Evolutionary conservation across 441 rosid genomes (phyloP).

Genomic region (Macaranga tanarius): DNA sequence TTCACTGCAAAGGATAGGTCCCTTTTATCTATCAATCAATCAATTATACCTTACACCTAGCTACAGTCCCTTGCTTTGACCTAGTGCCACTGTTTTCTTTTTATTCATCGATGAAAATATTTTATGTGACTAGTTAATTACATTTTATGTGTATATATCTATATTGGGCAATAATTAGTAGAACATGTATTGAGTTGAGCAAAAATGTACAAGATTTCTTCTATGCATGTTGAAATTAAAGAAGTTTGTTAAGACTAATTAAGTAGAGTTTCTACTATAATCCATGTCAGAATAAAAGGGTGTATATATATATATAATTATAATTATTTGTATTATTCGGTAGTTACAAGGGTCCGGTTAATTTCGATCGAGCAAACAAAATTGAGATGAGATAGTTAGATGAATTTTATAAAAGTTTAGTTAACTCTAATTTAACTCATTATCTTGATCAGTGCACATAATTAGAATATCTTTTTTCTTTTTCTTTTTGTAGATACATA

Average conservation of each 20-base stretch:
- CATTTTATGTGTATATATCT: too few relatives aligned
- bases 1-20: constrained; percentile 24
- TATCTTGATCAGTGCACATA: background rate
- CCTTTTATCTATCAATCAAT: constrained; percentile 7
- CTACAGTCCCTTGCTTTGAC: background rate
- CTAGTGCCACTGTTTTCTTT: too few relatives aligned
- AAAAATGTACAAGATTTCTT: background rate
- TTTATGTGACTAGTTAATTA: too few relatives aligned
- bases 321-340: too few relatives aligned
- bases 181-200: background rate
- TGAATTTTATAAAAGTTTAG: constrained; percentile 16
- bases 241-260: background rate
- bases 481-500: too few relatives aligned
- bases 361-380: too few relatives aligned
- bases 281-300: background rate
- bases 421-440: background rate
- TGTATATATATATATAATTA: too few relatives aligned
- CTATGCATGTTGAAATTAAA: background rate
- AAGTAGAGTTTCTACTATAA: background rate
- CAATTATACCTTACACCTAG: constrained; percentile 18
- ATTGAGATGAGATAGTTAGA: background rate
- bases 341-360: too few relatives aligned
- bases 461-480: too few relatives aligned
- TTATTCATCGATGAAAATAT: too few relatives aligned
- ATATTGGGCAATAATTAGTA: background rate